A percentile compares a stretch with the other conserved stretches of the same genome.
Evolutionary conservation across 139 green algal species (phyloP).

Genomic region (Chara braunii): DNA sequence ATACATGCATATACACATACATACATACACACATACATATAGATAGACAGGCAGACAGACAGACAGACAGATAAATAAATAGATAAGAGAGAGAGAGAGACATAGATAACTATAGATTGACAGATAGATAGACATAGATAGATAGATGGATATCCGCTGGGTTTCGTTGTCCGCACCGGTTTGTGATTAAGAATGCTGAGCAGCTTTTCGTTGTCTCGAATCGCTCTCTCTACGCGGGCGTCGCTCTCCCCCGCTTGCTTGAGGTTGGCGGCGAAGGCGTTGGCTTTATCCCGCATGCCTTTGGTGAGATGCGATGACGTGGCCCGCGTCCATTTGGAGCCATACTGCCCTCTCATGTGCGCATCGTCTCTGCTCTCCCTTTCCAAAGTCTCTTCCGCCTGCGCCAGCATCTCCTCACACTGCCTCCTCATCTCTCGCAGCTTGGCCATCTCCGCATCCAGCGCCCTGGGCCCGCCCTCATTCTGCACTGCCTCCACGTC

Average conservation of each 20-base stretch:
- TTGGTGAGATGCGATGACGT: slow-evolving; percentile 28
- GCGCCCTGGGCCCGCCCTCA: neutral
- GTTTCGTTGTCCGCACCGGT: slow-evolving; percentile 24
- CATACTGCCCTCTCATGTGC: slow-evolving; percentile 35
- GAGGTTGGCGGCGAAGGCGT: slow-evolving; percentile 23
- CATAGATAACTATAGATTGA: too few species aligned
- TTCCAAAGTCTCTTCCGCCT: slow-evolving; percentile 58
- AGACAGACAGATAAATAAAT: too few species aligned
- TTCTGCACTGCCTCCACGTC: slow-evolving; percentile 59
- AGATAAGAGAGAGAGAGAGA: too few species aligned
- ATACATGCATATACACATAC: too few species aligned
- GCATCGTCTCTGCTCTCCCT: slow-evolving; percentile 52
- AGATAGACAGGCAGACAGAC: too few species aligned
- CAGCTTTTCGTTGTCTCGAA: slow-evolving; percentile 24
- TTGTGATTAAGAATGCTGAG: slow-evolving; percentile 22
- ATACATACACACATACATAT: too few species aligned
- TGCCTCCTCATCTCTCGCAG: slow-evolving; percentile 55
- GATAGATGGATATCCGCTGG: too few species aligned
- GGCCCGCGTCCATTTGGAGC: slow-evolving; percentile 37
- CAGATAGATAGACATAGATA: too few species aligned
- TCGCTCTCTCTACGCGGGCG: slow-evolving; percentile 15
- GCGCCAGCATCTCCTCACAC: slow-evolving; percentile 46
- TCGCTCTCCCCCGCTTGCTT: slow-evolving; percentile 41
- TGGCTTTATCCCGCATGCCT: slow-evolving; percentile 23
- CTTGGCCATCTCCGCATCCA: slow-evolving; percentile 49